These are phyloP conservation scores for Fusarium nematophilum DNA, from an alignment of 2,329 filamentous ascomycete genomes.

Conservation along the genomic window DNA sequence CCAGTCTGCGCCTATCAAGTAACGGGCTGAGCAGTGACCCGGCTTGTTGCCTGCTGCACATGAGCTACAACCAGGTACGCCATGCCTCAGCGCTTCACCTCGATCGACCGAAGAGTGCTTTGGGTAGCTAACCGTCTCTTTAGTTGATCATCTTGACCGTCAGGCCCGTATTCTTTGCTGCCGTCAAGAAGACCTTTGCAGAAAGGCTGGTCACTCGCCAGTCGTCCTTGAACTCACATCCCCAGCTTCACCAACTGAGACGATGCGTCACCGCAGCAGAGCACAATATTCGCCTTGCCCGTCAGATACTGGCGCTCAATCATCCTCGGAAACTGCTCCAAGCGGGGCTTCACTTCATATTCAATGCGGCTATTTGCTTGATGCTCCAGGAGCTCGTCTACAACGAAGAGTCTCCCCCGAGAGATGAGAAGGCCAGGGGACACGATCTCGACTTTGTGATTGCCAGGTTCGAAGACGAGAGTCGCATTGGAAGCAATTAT, in stretches of 20 bases:
- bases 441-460: conserved; percentile 55
- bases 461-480: conserved; percentile 55
- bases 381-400: conserved; percentile 58
- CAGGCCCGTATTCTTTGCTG: conserved; percentile 60
- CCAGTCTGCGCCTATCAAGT: conserved; percentile 51
- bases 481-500: conserved; percentile 52
- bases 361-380: conserved; percentile 62
- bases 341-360: conserved; percentile 60
- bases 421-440: conserved; percentile 38
- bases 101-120: no score
- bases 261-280: conserved; percentile 58
- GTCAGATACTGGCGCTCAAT: conserved; percentile 52
- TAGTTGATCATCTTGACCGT: conserved; percentile 60
- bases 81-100: no score
- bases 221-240: conserved; percentile 37
- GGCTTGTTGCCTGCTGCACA: conserved; percentile 58
- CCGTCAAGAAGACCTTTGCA: conserved; percentile 59
- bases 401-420: conserved; percentile 41
- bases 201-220: conserved; percentile 50
- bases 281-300: conserved; percentile 58
- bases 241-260: conserved; percentile 47
- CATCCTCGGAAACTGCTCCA: conserved; percentile 55
- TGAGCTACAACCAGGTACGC: conserved; percentile 58
- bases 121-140: not conserved
- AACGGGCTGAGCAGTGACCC: conserved; percentile 54